Conservation (phyloP, 495 filamentous ascomycete species). For the Trichodelitschia bisporula region DNA sequence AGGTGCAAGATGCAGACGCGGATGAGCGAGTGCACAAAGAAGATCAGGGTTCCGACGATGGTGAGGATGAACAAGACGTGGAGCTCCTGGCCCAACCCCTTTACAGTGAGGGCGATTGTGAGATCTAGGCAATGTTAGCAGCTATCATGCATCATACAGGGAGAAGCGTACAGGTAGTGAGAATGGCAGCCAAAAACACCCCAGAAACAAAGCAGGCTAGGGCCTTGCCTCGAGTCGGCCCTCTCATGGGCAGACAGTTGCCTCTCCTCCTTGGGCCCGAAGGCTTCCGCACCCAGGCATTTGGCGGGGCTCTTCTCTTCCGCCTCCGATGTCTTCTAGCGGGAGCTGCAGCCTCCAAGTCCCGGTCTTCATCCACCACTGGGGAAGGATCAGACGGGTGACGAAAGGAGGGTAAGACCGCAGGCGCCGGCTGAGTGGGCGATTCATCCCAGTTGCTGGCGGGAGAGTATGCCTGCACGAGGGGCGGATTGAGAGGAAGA, state of each 20-base stretch:
- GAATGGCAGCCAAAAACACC: background rate
- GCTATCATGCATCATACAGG: background rate
- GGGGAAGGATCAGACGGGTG: no score
- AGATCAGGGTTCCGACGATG: slow-evolving; percentile 43
- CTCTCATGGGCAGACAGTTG: no score
- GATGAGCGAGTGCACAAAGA: slow-evolving; percentile 57
- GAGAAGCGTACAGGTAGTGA: slow-evolving; percentile 1
- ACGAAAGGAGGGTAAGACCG: no score
- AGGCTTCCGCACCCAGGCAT: background rate
- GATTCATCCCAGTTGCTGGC: no score
- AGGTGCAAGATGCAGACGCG: slow-evolving; percentile 38
- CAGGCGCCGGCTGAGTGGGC: no score
- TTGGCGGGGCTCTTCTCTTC: no score
- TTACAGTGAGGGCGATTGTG: slow-evolving; percentile 35
- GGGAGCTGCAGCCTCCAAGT: no score
- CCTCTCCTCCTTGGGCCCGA: background rate
- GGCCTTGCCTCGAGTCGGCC: background rate
- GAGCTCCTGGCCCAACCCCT: slow-evolving; percentile 29
- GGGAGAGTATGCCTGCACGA: no score
- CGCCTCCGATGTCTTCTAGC: no score
- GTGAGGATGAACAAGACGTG: slow-evolving; percentile 55
- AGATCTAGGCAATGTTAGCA: slow-evolving; percentile 26
- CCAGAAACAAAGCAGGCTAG: background rate
- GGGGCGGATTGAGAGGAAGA: no score
- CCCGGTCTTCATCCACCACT: no score